Conservation (phyloP, 2,329 filamentous ascomycete genomes). For the Apiospora koreana region DNA sequence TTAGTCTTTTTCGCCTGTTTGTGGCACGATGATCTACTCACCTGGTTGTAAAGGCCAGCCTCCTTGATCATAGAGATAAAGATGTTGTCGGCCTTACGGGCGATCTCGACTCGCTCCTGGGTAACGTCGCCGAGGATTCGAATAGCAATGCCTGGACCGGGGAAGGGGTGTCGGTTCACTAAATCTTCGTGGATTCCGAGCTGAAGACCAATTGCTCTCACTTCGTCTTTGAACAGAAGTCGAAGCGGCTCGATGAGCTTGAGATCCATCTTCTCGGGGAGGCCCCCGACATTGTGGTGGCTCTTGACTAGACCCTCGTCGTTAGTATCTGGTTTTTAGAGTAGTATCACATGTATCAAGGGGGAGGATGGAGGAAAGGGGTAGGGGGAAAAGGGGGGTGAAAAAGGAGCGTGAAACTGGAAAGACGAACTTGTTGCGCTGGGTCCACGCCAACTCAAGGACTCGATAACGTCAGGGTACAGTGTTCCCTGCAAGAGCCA, state of each 20-base stretch:
- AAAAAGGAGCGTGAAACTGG: not conserved
- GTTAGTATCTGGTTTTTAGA: too few relatives aligned
- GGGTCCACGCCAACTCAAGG: slow-evolving; percentile 40
- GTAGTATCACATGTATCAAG: too few relatives aligned
- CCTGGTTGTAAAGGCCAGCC: slow-evolving; percentile 70
- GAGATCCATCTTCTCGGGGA: slow-evolving; percentile 39
- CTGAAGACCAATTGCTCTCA: slow-evolving; percentile 67
- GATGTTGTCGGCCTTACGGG: slow-evolving; percentile 68
- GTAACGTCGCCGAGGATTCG: slow-evolving; percentile 85
- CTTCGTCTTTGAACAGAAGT: slow-evolving; percentile 79
- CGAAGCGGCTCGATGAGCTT: slow-evolving; percentile 79
- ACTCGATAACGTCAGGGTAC: slow-evolving; percentile 57
- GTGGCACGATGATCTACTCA: slow-evolving; percentile 17
- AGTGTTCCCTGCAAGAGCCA: slow-evolving; percentile 89
- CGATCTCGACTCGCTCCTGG: slow-evolving; percentile 75
- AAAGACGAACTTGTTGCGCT: not conserved
- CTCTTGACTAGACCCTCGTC: slow-evolving; percentile 22
- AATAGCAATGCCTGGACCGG: slow-evolving; percentile 69
- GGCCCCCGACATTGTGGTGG: slow-evolving; percentile 47
- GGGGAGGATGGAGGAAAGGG: too few relatives aligned
- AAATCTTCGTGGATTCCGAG: slow-evolving; percentile 74
- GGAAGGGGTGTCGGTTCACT: slow-evolving; percentile 78
- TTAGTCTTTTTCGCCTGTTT: not conserved
- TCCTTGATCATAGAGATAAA: slow-evolving; percentile 75
- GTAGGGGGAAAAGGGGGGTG: too few relatives aligned